Base-by-base conservation (phyloP, 2,329 filamentous ascomycete genomes). In the Diaporthe ilicicola region DNA sequence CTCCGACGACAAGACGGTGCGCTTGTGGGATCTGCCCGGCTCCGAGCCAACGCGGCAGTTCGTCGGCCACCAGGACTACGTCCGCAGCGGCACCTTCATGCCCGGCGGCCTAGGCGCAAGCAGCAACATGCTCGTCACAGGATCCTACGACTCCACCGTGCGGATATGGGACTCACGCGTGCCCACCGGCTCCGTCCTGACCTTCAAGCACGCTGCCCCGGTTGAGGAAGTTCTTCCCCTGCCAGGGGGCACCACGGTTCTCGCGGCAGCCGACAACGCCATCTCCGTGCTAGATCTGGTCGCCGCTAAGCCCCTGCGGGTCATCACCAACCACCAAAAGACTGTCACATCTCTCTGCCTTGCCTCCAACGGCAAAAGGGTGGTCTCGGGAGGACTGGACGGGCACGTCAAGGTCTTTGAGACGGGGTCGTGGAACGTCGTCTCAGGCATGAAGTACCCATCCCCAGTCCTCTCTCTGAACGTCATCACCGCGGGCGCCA, bases 391-490 rank as follows among this genome's bases (percentile, higher is more conserved):
- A 81, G 94, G 92, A 24, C 87, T 99, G 55, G 96, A 99, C 80
- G 97, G 96, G 12, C 96, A 98, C 82, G 91, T 98, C 83, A 99
- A 99, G 83, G 90, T 99, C 48, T 98, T 97, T 77, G 95, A 98
- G 82, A 98, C 95, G 1, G 91, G 91, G 0, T 92, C 90, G 64
- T 99, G 96, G 96, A 97, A 98, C 79, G 93, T 98, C 9, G 95
- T 98, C n/a, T 92, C 94, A 48, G 95, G 94, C 65, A 90, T 93
- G 72, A 99, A 98, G 83, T 99, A 98, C 82, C 92, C 94, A 6
- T 93, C 94, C 1, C 96, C 96, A 1, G 93, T 99, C 70, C 89
- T 99, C 15, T 93, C 94, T 12, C 88, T 98, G 71, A 89, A 88
- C 72, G 92, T 97, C 53, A 90, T 98, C 74, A 86, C 88, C 15